Evolutionary conservation across 495 filamentous ascomycete genomes (phyloP), one percentile per base, ranked within the genome.

Genomic region (Aspergillus sclerotiicarbonarius): DNA sequence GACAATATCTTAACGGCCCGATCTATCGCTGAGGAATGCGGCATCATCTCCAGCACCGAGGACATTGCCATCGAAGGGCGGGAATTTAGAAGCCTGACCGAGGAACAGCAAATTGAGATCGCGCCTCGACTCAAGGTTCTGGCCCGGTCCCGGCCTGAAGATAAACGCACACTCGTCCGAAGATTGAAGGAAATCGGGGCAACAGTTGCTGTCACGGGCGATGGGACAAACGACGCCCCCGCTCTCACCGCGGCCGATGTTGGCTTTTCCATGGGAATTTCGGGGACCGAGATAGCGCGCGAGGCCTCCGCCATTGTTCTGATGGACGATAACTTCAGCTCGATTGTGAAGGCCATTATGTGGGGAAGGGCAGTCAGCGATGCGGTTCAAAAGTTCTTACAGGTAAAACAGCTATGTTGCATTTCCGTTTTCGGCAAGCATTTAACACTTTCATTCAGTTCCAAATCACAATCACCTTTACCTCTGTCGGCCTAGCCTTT

Each of bases 181-280:
- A 83, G 85, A 10, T 77, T 90, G 10, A 82, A 87, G 54, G 81
- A 87, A 33, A 80, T 87, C 54, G 89, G 90, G 61, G 88, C 90
- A 76, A 84, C 92, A 53, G 89, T 90, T 76, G 90, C 90, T 69
- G 94, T 95, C 86, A 95, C 90, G 77, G 91, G 90, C 82, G 91
- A 95, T 65, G 90, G 90, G 84, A 90, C 93, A 71, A 95, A 95
- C 76, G 90, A 95, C 76, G 90, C 89, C 57, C 90, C 90, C 50
- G 92, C 90, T 41, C 81, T 95, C 53, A 93, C 92, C 81, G 91
- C 92, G 76, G 90, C 90, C 45, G 90, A 95, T 79, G 68, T 74
- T 54, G 66, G 67, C 82, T 92, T 94, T 76, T 89, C 90, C 65
- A 89, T 94, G 73, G 90, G 57, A 6, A 57, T 63, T 8, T 35